Conservation (phyloP, 2,329 filamentous ascomycete genomes). For the Cryphonectria radicalis region DNA sequence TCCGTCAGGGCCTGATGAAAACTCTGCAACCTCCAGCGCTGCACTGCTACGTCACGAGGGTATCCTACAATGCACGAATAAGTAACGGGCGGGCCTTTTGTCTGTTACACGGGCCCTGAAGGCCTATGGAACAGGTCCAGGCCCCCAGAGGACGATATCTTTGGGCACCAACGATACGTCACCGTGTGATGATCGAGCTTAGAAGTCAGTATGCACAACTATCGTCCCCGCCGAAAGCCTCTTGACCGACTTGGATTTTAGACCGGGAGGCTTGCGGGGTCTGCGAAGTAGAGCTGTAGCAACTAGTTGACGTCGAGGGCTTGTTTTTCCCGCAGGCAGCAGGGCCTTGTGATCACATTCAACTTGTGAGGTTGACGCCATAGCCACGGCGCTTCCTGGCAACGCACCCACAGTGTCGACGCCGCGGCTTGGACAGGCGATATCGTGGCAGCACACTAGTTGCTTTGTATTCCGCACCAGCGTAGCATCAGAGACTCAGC, state of each 20-base stretch:
- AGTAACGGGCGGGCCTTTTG: not conserved
- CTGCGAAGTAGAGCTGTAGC: not conserved
- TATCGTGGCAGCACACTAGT: slow-evolving; percentile 9
- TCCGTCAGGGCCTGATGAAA: not conserved
- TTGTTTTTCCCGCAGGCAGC: not conserved
- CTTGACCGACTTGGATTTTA: not conserved
- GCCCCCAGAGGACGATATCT: not conserved
- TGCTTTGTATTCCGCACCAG: slow-evolving; percentile 8
- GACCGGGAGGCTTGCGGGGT: not conserved
- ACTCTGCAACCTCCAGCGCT: not conserved
- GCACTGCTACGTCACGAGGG: not conserved
- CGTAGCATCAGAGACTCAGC: not conserved
- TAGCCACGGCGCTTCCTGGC: not conserved
- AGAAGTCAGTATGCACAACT: not conserved
- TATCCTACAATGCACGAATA: not conserved
- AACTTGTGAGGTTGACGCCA: not conserved
- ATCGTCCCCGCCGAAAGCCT: not conserved
- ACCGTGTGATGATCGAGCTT: not conserved
- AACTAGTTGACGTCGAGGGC: not conserved
- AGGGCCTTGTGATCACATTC: not conserved
- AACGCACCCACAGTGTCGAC: not conserved
- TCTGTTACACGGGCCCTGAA: not conserved
- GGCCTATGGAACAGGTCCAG: not conserved
- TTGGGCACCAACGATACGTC: not conserved
- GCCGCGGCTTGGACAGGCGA: not conserved